These are phyloP conservation scores for Spizellomyces sp. DNA, from an alignment of 192 early-diverging fungal genomes.

Conservation along the genomic window DNA sequence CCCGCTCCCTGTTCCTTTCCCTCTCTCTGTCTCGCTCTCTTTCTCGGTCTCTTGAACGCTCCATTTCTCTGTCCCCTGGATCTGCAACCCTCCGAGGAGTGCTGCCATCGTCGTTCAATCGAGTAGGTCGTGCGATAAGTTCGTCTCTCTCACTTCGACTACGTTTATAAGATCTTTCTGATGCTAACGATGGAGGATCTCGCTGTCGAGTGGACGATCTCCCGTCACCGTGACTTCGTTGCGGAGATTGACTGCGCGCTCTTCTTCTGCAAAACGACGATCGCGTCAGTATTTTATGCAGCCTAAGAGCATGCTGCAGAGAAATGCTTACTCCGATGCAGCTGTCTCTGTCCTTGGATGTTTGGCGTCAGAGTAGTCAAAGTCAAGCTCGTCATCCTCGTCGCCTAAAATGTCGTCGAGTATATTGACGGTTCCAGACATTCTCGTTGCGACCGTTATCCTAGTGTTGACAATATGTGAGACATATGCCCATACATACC, in stretches of 20 bases:
- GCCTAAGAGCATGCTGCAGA: neutral
- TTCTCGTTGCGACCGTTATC: neutral
- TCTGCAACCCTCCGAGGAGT: too few relatives aligned
- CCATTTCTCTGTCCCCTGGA: too few relatives aligned
- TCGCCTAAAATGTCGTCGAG: slow-evolving; percentile 22
- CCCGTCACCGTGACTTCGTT: neutral
- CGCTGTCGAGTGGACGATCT: neutral
- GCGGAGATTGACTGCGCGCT: neutral
- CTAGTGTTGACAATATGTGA: neutral
- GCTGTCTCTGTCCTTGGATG: neutral
- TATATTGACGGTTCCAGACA: slow-evolving; percentile 9
- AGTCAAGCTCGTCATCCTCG: slow-evolving; percentile 30
- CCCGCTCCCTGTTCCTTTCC: too few relatives aligned
- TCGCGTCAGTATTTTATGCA: neutral
- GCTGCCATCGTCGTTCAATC: too few relatives aligned
- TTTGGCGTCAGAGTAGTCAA: slow-evolving; percentile 13
- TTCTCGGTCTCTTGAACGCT: too few relatives aligned
- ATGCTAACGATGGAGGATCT: neutral
- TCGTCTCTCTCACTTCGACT: too few relatives aligned
- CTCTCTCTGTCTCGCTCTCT: too few relatives aligned
- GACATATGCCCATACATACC: neutral
- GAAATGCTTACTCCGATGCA: neutral
- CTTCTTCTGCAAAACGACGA: neutral
- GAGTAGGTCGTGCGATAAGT: too few relatives aligned
- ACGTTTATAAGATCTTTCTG: too few relatives aligned